Base-by-base conservation (phyloP, 73 alveolate genomes). In the Stentor roeselii region DNA sequence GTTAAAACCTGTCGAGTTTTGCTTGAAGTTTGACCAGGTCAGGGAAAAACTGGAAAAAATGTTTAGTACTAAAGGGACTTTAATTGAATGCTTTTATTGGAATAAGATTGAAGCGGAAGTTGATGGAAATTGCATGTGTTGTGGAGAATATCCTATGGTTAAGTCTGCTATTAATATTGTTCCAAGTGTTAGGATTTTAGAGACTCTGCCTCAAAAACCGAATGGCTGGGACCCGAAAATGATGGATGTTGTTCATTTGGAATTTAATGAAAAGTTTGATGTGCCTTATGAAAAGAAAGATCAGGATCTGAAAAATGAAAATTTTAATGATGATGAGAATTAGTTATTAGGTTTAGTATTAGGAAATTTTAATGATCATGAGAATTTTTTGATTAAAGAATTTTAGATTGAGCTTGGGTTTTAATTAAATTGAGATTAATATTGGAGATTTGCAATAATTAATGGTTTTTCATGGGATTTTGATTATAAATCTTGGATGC, bases 71-170 rank as follows among this genome's bases (percentile, higher is more conserved):
- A 67, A 34, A 67, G 80, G 80, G 41, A 67, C 21, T 21, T 27
- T 67, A 30, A 32, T 67, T 1, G 80, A 67, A 32, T 67, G 80
- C 80, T 27, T 0, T 1, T 67, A 67, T 32, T 27, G 50, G 11
- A 1, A 27, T 0, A 2, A 1, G 11, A 2, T 34, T 2, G 80
- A 67, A 67, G 80, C 80, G 14, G 80, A 67, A 67, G 34, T 67
- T 36, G 80, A n/a, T 2, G 80, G 80, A 2, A 67, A 21, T 40
- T 67, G 80, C 41, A 67, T 67, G 80, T 67, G 80, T 32, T 67
- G 80, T 2, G 80, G 80, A 1, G 80, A 67, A 1, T 21, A 32
- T 2, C n/a, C 80, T 30, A 14, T 1, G 11, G 80, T 67, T 67
- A 21, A 50, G 21, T 6, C 21, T 50, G 21, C 67, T 11, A 50